A percentile compares a stretch with the other conserved stretches of the same genome.
Evolutionary conservation across 1,284 basidiomycete genomes (phyloP).

Genomic region (Anthracocystis walkeri): DNA sequence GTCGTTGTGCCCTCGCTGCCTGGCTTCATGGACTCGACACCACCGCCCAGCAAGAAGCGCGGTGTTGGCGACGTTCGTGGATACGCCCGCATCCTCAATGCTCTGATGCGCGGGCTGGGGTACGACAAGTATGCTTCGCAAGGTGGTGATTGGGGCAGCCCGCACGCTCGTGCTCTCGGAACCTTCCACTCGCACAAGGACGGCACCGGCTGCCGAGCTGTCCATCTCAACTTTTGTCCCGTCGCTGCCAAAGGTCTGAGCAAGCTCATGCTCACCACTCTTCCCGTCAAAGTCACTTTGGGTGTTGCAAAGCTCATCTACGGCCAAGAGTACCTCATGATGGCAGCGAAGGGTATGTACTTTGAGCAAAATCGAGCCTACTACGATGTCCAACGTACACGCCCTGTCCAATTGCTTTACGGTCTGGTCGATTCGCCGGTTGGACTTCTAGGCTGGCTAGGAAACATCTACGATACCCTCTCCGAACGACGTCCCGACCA

Average conservation of each 20-base stretch:
- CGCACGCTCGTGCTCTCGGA: constrained; percentile 49
- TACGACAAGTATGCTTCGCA: constrained; percentile 57
- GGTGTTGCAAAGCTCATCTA: constrained; percentile 45
- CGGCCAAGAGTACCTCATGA: constrained; percentile 39
- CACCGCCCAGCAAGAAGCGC: constrained; percentile 40
- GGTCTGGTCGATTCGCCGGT: constrained; percentile 57
- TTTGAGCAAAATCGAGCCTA: constrained; percentile 50
- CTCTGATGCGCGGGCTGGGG: constrained; percentile 58
- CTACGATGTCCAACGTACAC: constrained; percentile 50
- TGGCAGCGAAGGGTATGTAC: constrained; percentile 37
- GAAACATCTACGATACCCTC: constrained; percentile 51
- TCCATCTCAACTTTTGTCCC: constrained; percentile 64
- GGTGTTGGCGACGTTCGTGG: constrained; percentile 49
- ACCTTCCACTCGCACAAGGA: constrained; percentile 45
- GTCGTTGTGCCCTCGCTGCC: constrained; percentile 63
- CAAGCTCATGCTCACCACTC: constrained; percentile 41
- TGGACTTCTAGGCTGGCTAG: constrained; percentile 55
- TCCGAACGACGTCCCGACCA: constrained; percentile 25
- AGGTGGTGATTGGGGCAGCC: constrained; percentile 63
- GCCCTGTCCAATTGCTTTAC: constrained; percentile 51
- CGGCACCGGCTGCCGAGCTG: constrained; percentile 54
- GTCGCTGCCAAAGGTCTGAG: constrained; percentile 39
- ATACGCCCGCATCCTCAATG: constrained; percentile 54
- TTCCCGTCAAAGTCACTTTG: constrained; percentile 39
- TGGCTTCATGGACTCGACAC: constrained; percentile 57